Base-by-base conservation (phyloP, 2,329 filamentous ascomycete genomes). In the Leptographium radiaticola region DNA sequence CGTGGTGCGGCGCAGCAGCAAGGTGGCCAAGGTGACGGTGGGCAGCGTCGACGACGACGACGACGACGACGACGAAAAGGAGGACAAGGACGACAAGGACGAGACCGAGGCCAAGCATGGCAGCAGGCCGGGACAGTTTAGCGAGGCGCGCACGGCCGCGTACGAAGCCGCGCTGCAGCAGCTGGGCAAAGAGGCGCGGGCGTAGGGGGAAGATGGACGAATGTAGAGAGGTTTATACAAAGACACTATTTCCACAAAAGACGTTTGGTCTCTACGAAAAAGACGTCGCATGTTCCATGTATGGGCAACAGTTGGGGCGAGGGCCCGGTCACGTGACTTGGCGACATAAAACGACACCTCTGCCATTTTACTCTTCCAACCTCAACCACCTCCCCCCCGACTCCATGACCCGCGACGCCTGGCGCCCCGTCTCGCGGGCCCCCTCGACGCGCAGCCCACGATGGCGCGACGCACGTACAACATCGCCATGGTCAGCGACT, bases 401-500 rank as follows among this genome's bases (percentile, higher is more conserved):
- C 20, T 9, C 11, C 9, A 8, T 12, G n/a, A 8, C 40, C 15
- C 16, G 45, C 33, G 25, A 25, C 25, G 16, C 45, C 15, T 2
- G n/a, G n/a, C n/a, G n/a, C n/a, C n/a, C n/a, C n/a, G n/a, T 31
- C 45, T 36, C 31, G 16, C 40, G 12, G 30, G 45, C 45, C 13
- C 30, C 30, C 49, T 10, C 49, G 18, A 11, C 25, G 38, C 18
- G 4, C 16, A 2, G 13, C 36, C 52, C 67, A 69, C 61, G 53
- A 79, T 77, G 70, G 68, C 73, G 61, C 76, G 73, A 61, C 74
- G 74, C 59, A 79, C 76, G 36, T 84, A 83, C 68, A 84, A 81
- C 64, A 84, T 84, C 70, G 81, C 81, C 58, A 98, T 98, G 93
- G 87, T 96, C 68, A 90, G 91, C 79, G 93, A 98, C 75, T 96